Conservation (phyloP, 305 asterid genomes). For the Solanum aculeatissimum region DNA sequence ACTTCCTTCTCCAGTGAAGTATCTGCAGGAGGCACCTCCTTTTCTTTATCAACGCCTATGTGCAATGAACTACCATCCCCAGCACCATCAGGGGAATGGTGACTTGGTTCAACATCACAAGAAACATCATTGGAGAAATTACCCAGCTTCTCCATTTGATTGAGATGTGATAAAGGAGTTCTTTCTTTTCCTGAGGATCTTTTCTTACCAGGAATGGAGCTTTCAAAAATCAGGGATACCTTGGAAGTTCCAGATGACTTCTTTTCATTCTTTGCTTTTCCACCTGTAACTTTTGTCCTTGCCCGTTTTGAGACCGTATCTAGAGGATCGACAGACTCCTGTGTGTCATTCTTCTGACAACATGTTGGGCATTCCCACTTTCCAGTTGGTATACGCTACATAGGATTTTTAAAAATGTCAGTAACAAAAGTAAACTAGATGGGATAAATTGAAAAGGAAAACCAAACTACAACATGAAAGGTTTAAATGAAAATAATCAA, state of each 20-base stretch:
- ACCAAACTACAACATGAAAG: neutral
- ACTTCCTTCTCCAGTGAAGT: neutral
- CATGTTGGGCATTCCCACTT: constrained; percentile 84
- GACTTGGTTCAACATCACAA: constrained; percentile 17
- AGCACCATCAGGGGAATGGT: constrained; percentile 35
- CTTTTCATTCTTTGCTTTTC: constrained; percentile 43
- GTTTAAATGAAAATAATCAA: neutral
- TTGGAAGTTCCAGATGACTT: constrained; percentile 39
- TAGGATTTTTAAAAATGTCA: neutral
- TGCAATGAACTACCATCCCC: constrained; percentile 26
- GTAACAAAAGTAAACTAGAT: neutral
- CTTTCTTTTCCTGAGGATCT: constrained; percentile 45
- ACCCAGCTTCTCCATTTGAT: constrained; percentile 29
- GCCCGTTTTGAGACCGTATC: constrained; percentile 54
- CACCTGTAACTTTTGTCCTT: constrained; percentile 45
- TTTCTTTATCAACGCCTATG: constrained; percentile 10
- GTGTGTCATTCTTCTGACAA: constrained; percentile 24
- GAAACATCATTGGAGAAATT: constrained; percentile 22
- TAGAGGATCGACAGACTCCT: constrained; percentile 27
- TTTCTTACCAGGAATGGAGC: constrained; percentile 38
- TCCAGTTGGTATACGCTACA: constrained; percentile 65
- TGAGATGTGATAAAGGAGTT: constrained; percentile 21
- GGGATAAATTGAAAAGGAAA: constrained; percentile 8
- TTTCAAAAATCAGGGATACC: constrained; percentile 24
- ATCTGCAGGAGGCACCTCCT: constrained; percentile 10